A percentile compares a stretch with the other conserved stretches of the same genome.
phyloP scores from a whole-genome alignment of 805 yeast species.

The Lachancea dasiensis region DNA sequence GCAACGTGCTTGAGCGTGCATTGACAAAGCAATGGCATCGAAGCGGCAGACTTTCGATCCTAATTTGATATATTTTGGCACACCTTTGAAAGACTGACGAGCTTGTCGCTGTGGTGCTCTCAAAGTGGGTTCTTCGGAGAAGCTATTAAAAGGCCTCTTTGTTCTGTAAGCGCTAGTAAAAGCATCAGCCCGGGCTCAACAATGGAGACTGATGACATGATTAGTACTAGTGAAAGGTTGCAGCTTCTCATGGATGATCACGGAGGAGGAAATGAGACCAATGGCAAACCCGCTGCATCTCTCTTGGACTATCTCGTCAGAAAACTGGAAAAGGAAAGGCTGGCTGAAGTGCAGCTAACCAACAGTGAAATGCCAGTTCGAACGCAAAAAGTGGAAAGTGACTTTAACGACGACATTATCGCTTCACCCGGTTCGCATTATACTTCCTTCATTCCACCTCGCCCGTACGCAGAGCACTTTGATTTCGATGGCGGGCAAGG shows the following conservation, averaged over 20 bases:
- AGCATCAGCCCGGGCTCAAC: no score
- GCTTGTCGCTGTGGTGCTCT: no score
- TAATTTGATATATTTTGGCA: no score
- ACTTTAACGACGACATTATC: constrained; percentile 1
- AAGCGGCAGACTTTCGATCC: no score
- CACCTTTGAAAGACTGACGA: no score
- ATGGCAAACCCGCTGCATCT: constrained; percentile 1
- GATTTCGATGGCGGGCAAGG: constrained; percentile 19
- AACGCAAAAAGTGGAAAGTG: neutral
- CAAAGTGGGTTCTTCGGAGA: no score
- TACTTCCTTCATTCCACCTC: constrained; percentile 19
- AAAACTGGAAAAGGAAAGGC: constrained; percentile 4
- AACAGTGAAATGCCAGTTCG: neutral
- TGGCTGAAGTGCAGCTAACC: neutral
- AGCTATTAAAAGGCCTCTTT: no score
- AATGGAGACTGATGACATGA: constrained; percentile 4
- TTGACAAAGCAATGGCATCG: no score
- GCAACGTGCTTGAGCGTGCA: no score
- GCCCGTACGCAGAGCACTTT: constrained; percentile 27
- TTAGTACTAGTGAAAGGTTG: constrained; percentile 4
- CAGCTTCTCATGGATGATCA: constrained; percentile 4
- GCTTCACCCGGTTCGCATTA: constrained; percentile 14
- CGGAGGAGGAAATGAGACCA: constrained; percentile 1
- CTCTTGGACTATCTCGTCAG: constrained; percentile 2
- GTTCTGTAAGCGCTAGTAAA: no score